phyloP scores from a whole-genome alignment of 768 basidiomycete genomes.

The Tubosaeta brunneosetosa region DNA sequence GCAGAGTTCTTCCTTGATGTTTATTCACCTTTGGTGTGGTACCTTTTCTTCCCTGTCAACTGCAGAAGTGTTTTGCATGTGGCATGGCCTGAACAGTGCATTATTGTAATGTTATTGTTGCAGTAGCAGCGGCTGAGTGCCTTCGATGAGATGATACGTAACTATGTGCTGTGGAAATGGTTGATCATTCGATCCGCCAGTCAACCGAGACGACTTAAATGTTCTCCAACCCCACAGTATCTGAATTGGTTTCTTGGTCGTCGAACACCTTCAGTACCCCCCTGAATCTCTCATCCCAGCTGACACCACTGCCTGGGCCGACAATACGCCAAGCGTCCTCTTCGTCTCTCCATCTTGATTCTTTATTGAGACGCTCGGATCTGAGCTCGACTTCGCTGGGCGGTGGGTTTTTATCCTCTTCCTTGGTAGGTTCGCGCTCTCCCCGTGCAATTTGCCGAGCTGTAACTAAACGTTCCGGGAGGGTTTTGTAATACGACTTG shows the following conservation, averaged over 20 bases:
- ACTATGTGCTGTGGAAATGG: not conserved
- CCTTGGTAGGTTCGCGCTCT: conserved; percentile 79
- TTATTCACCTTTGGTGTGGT: not conserved
- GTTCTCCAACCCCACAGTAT: not conserved
- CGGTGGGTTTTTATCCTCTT: conserved; percentile 72
- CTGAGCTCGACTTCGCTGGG: conserved; percentile 86
- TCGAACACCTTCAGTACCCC: conserved; percentile 58
- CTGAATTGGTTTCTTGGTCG: conserved; percentile 28
- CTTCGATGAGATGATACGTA: not conserved
- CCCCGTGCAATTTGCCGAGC: conserved; percentile 75
- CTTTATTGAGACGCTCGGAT: conserved; percentile 85
- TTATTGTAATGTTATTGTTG: not conserved
- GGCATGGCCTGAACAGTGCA: not conserved
- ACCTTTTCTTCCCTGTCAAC: not conserved
- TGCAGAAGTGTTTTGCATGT: not conserved
- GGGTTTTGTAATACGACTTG: conserved; percentile 67
- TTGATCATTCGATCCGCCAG: not conserved
- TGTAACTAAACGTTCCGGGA: conserved; percentile 59
- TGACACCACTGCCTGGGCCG: conserved; percentile 53
- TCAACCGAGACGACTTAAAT: not conserved
- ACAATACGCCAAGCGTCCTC: conserved; percentile 77
- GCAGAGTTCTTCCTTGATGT: not conserved
- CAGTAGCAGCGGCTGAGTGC: not conserved
- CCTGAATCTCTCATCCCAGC: conserved; percentile 75
- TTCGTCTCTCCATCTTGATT: conserved; percentile 79